Evolutionary conservation across 768 basidiomycete species (phyloP).

Genomic region (Mycena indigotica): DNA sequence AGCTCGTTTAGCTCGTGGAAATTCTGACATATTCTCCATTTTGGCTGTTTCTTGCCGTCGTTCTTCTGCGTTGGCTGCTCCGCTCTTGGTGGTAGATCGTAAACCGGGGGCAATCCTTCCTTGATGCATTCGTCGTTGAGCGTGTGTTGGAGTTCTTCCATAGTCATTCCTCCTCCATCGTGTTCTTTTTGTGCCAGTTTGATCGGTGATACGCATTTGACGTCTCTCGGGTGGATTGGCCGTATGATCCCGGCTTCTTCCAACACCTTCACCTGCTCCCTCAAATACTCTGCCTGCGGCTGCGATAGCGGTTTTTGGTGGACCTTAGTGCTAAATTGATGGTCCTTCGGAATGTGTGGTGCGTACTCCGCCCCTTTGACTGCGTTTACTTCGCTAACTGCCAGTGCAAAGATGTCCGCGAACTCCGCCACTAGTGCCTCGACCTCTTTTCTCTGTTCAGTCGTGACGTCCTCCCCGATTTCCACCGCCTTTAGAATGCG

Average conservation of each 20-base stretch:
- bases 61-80: too few relatives aligned
- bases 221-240: slow-evolving; percentile 26
- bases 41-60: too few relatives aligned
- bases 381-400: neutral
- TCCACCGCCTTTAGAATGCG: neutral
- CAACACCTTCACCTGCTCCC: slow-evolving; percentile 37
- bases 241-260: slow-evolving; percentile 34
- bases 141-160: slow-evolving; percentile 29
- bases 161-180: too few relatives aligned
- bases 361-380: neutral
- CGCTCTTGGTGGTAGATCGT: slow-evolving; percentile 25
- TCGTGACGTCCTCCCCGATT: neutral
- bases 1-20: too few relatives aligned
- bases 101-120: slow-evolving; percentile 24
- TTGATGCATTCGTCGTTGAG: slow-evolving; percentile 37
- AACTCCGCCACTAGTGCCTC: neutral
- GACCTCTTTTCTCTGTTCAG: neutral
- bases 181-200: slow-evolving; percentile 38
- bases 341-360: neutral
- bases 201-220: slow-evolving; percentile 35
- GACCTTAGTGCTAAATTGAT: slow-evolving; percentile 1
- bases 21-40: too few relatives aligned
- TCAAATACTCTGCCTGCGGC: slow-evolving; percentile 32
- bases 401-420: neutral
- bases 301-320: slow-evolving; percentile 32